Conservation (phyloP, 768 basidiomycete genomes). For the Hericium erinaceus region DNA sequence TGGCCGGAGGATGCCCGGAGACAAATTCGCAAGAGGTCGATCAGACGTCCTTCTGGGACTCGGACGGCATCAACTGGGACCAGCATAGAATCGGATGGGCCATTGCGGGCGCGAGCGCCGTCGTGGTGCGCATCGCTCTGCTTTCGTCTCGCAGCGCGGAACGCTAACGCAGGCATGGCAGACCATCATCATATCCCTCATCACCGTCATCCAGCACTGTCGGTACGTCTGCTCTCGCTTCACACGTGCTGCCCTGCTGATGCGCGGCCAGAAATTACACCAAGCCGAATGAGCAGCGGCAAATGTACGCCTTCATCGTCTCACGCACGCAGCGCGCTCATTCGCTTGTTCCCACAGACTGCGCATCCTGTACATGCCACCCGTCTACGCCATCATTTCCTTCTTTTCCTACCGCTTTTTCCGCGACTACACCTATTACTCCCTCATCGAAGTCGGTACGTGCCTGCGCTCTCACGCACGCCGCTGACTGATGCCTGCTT, state of each 20-base stretch:
- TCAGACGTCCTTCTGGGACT: conserved; percentile 55
- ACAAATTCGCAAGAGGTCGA: conserved; percentile 42
- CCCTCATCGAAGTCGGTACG: conserved; percentile 41
- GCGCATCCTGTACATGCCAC: conserved; percentile 81
- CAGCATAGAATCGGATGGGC: conserved; percentile 66
- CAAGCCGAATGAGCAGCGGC: conserved; percentile 64
- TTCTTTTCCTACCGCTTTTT: conserved; percentile 85
- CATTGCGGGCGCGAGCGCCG: conserved; percentile 53
- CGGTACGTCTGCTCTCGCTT: conserved; percentile 33
- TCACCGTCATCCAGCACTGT: conserved; percentile 53
- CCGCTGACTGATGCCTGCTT: conserved; percentile 27
- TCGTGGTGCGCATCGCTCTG: conserved; percentile 33
- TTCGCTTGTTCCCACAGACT: conserved; percentile 31
- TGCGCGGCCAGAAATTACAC: conserved; percentile 51
- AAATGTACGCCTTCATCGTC: conserved; percentile 42
- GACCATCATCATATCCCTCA: conserved; percentile 51
- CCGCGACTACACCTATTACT: conserved; percentile 62
- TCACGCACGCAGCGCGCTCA: neutral
- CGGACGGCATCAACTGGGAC: conserved; percentile 46
- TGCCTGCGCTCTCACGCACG: conserved; percentile 27
- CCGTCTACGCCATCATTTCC: conserved; percentile 71
- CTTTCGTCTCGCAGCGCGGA: neutral
- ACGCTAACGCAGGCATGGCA: conserved; percentile 15
- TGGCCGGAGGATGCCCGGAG: conserved; percentile 31
- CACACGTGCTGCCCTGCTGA: neutral